Percentiles rank a stretch among this genome's conserved stretches.
These are phyloP conservation scores for Diplodia mutila DNA, from an alignment of 2,329 filamentous ascomycete species.

Conservation along the genomic window DNA sequence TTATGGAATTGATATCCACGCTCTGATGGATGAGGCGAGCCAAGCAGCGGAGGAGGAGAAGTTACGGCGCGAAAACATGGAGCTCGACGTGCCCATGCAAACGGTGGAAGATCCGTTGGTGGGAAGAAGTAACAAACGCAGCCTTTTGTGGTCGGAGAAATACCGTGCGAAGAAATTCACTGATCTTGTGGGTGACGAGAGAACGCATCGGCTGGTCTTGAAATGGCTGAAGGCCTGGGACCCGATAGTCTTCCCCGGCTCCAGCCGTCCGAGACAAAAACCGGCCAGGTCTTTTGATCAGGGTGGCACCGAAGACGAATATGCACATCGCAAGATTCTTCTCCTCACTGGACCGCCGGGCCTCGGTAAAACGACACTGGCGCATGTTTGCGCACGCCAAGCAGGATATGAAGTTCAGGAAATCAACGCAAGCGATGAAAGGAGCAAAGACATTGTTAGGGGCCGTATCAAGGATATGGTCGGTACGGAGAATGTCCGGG, in stretches of 20 bases:
- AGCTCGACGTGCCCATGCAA: conserved; percentile 36
- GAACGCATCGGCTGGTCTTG: conserved; percentile 86
- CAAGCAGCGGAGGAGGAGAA: conserved; percentile 57
- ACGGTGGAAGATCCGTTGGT: conserved; percentile 43
- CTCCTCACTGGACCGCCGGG: conserved; percentile 90
- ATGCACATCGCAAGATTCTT: conserved; percentile 81
- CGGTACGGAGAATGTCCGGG: conserved; percentile 89
- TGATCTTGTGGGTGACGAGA: conserved; percentile 91
- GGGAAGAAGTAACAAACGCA: conserved; percentile 40
- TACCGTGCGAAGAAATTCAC: conserved; percentile 91
- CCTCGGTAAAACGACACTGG: conserved; percentile 92
- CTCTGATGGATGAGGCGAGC: conserved; percentile 72
- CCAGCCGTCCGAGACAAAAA: conserved; percentile 61
- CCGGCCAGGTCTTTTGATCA: conserved; percentile 51
- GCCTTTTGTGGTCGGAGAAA: conserved; percentile 92
- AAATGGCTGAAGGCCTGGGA: conserved; percentile 97
- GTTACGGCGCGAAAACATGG: conserved; percentile 32
- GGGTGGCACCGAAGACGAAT: conserved; percentile 62
- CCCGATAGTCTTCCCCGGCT: conserved; percentile 82
- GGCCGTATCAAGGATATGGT: conserved; percentile 89
- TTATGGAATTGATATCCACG: conserved; percentile 91
- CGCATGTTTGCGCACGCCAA: conserved; percentile 92
- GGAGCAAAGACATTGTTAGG: conserved; percentile 86
- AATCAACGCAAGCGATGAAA: conserved; percentile 96
- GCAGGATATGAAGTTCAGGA: conserved; percentile 96